Percentiles rank a stretch among this genome's conserved stretches.
phyloP scores from a whole-genome alignment of 345 rosid genomes.

The Erysimum cheiranthoides region DNA sequence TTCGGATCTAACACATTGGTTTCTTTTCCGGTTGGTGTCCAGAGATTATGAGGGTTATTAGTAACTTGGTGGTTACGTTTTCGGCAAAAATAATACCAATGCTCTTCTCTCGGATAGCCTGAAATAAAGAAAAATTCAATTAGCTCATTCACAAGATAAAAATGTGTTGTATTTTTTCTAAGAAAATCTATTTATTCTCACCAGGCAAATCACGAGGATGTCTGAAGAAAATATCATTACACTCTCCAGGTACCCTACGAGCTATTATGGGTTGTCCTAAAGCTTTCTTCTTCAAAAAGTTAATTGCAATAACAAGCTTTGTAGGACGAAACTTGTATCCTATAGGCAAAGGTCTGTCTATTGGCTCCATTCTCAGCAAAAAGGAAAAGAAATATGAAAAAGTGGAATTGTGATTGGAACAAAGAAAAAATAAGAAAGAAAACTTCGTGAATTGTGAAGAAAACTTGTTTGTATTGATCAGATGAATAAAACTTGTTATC shows the following conservation, averaged over 20 bases:
- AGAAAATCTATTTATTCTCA: neutral
- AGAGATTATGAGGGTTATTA: neutral
- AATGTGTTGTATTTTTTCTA: neutral
- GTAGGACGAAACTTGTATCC: constrained; percentile 72
- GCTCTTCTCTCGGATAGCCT: constrained; percentile 24
- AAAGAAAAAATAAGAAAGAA: no score
- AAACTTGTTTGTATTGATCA: no score
- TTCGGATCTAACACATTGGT: constrained; percentile 13
- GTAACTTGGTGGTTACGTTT: constrained; percentile 17
- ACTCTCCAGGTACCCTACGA: constrained; percentile 56
- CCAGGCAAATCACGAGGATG: neutral
- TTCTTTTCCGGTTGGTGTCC: constrained; percentile 23
- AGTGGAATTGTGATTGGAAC: neutral
- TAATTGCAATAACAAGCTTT: constrained; percentile 68
- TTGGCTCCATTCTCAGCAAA: constrained; percentile 24
- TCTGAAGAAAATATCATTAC: neutral
- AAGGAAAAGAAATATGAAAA: no score
- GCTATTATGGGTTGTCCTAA: constrained; percentile 55
- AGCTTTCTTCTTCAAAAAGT: constrained; percentile 65
- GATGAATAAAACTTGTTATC: no score
- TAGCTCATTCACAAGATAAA: neutral
- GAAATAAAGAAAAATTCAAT: neutral
- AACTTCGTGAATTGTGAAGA: no score
- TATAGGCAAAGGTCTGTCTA: constrained; percentile 31
- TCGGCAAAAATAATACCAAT: constrained; percentile 21